Conservation (phyloP, 805 yeast genomes). For the Saccharomycopsis sp. region DNA sequence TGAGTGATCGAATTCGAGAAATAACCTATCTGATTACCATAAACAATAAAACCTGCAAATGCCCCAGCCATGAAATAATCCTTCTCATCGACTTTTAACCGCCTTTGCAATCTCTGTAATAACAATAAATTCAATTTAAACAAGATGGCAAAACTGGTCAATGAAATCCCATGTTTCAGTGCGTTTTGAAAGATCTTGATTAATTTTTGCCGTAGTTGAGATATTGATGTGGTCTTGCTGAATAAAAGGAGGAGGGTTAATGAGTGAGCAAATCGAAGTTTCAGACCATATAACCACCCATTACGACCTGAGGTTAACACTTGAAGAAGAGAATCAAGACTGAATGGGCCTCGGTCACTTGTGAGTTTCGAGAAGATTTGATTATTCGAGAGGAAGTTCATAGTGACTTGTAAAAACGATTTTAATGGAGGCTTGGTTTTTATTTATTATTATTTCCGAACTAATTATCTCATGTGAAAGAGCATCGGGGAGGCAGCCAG, state of each 20-base stretch:
- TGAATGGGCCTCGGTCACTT: not conserved
- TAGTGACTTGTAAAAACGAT: too few species aligned
- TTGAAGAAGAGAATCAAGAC: not conserved
- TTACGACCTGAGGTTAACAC: conserved; percentile 5
- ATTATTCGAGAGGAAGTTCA: too few species aligned
- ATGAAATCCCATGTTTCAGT: conserved; percentile 17
- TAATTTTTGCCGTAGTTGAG: conserved; percentile 3
- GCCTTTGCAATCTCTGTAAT: not conserved
- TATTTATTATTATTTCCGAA: too few species aligned
- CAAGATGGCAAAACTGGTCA: conserved; percentile 10
- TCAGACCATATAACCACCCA: conserved; percentile 17
- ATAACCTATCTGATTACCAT: conserved; percentile 11
- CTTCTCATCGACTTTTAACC: not conserved
- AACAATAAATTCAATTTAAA: conserved; percentile 5
- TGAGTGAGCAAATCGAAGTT: conserved; percentile 18
- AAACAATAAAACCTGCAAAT: conserved; percentile 13
- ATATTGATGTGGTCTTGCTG: not conserved
- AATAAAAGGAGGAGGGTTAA: conserved; percentile 10
- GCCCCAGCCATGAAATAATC: conserved; percentile 11
- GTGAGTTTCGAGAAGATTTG: not conserved
- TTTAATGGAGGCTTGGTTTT: too few species aligned
- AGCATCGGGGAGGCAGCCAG: too few species aligned
- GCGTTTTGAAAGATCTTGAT: conserved; percentile 3
- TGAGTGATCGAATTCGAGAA: conserved; percentile 13
- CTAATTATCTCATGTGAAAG: too few species aligned